Evolutionary conservation across 352 stramenopile genomes (phyloP).

Genomic region (Phytophthora macrochlamydospora): DNA sequence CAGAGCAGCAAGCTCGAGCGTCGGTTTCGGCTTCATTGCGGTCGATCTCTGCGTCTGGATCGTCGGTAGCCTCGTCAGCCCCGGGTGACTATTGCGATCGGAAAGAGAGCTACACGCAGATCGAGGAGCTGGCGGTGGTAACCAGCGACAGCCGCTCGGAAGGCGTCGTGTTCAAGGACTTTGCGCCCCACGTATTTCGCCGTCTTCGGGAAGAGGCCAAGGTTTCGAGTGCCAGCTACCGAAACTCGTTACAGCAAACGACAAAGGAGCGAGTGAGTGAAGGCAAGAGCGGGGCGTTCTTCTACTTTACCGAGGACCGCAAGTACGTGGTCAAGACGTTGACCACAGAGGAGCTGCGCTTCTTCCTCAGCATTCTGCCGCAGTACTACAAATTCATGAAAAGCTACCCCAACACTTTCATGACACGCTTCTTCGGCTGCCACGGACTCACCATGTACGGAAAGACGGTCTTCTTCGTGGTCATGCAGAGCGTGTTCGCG

Average conservation of each 20-base stretch:
- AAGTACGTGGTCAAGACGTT: conserved; percentile 89
- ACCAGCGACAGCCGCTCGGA: conserved; percentile 63
- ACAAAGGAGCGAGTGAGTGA: conserved; percentile 83
- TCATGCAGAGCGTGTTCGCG: conserved; percentile 87
- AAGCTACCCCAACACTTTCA: conserved; percentile 73
- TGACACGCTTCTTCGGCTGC: conserved; percentile 82
- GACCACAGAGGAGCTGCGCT: conserved; percentile 75
- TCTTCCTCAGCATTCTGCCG: conserved; percentile 72
- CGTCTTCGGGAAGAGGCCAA: conserved; percentile 65
- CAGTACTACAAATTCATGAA: conserved; percentile 76
- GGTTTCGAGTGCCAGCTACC: conserved; percentile 69
- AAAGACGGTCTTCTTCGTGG: conserved; percentile 86
- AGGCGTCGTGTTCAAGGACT: conserved; percentile 82
- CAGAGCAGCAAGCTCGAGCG: conserved; percentile 60
- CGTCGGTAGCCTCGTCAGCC: conserved; percentile 5
- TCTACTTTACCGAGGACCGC: conserved; percentile 84
- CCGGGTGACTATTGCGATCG: conserved; percentile 53
- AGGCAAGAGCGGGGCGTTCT: conserved; percentile 83
- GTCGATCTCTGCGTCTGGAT: conserved; percentile 27
- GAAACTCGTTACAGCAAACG: conserved; percentile 68
- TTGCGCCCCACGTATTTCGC: conserved; percentile 80
- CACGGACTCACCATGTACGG: conserved; percentile 86
- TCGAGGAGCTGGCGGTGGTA: conserved; percentile 75
- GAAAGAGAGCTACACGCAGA: conserved; percentile 77
- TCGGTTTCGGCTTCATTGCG: conserved; percentile 35